phyloP scores from a whole-genome alignment of 495 filamentous ascomycete species.

The Articulospora tetracladia region DNA sequence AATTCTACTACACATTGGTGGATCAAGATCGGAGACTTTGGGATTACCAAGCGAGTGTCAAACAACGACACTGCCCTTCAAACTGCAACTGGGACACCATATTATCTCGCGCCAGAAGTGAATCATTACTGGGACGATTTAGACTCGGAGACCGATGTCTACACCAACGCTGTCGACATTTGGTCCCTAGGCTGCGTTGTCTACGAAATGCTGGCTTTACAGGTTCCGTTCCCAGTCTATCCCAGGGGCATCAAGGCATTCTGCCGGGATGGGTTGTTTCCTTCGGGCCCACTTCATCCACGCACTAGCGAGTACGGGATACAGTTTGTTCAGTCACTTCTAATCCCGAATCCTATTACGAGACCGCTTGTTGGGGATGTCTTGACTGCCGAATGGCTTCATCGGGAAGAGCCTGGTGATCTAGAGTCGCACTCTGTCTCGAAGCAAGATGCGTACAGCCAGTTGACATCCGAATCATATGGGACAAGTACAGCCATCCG shows the following conservation, averaged over 20 bases:
- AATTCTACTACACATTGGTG: neutral
- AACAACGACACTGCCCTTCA: neutral
- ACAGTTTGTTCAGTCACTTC: neutral
- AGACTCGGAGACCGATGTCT: neutral
- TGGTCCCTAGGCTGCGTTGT: slow-evolving; percentile 2
- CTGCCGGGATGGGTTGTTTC: neutral
- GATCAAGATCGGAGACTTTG: slow-evolving; percentile 6
- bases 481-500: too few species aligned
- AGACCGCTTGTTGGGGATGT: too few species aligned
- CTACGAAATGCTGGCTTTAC: neutral
- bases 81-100: neutral
- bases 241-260: neutral
- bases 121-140: neutral
- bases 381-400: too few species aligned
- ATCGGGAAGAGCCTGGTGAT: too few species aligned
- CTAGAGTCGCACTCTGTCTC: too few species aligned
- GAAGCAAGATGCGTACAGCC: too few species aligned
- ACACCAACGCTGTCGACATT: slow-evolving; percentile 5
- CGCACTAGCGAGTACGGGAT: neutral
- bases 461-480: too few species aligned
- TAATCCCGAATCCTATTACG: neutral
- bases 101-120: neutral
- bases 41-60: neutral
- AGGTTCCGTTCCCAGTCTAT: neutral
- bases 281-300: neutral